Evolutionary conservation across 805 yeast species (phyloP), one percentile per base, ranked within the genome.

Genomic region (Scheffersomyces lignosus): DNA sequence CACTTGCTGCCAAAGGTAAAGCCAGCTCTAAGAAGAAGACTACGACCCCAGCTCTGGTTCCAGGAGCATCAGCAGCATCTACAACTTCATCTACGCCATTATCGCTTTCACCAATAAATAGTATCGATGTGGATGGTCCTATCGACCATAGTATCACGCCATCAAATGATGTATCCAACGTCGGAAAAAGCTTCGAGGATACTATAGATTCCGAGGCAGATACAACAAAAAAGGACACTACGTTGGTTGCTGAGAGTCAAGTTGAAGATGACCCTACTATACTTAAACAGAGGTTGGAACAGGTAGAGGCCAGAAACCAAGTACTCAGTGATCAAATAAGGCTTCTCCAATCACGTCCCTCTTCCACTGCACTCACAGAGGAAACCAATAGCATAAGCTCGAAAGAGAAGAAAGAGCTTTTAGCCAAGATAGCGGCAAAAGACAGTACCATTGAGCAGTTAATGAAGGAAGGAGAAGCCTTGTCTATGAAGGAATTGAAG

Each of bases 381-480:
- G 17, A 24, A 34, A 37, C 34, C 16, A 35, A 12, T 30, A 29
- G 17, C 24, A 34, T 10, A 23, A 28, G 18, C 31, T 36, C 14
- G 38, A 35, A 18, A 28, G 42, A 35, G 18, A 43, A 37, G 18
- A 20, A 10, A 20, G 54, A 39, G 4, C 45, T 52, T 38, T 48
- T 38, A 44, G 66, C 48, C 44, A 71, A 60, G 37, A 58, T 58
- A 31, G 62, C 44, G 50, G 77, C 59, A 48, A 82, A 66, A 65
- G 87, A 89, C 34, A 73, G 67, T 9, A 75, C 79, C 20, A 79
- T 90, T 17, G 73, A 76, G 13, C 80, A 82, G 38, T 62, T 90
- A 18, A 54, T 85, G 52, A 78, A 75, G 37, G 96, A 89, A 58
- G 96, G 96, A 3, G 81, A 83, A 44, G 77, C 74, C 16, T 60